phyloP scores from a whole-genome alignment of 2,329 filamentous ascomycete genomes.

The Escovopsis weberi region DNA sequence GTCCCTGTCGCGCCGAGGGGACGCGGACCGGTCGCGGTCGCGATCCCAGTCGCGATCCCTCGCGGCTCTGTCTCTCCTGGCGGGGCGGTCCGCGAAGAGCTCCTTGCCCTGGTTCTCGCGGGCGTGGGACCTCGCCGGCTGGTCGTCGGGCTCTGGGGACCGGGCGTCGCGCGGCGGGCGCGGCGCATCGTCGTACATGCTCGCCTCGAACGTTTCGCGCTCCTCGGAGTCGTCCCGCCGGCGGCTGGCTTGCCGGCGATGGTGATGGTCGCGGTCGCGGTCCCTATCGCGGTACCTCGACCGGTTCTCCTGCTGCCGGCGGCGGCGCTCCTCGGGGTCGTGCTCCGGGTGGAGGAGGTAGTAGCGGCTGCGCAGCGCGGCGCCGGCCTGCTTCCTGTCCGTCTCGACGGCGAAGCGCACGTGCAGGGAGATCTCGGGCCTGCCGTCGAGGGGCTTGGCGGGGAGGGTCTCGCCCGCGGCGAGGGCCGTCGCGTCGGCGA shows the following conservation, averaged over 20 bases:
- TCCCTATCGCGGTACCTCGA: slow-evolving; percentile 51
- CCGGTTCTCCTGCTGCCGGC: slow-evolving; percentile 39
- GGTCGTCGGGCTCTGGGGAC: slow-evolving; percentile 15
- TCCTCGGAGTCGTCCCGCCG: slow-evolving; percentile 32
- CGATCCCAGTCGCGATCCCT: too few relatives aligned
- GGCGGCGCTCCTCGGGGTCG: slow-evolving; percentile 61
- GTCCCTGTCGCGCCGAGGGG: slow-evolving; percentile 28
- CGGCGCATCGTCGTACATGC: slow-evolving; percentile 62
- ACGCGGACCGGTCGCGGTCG: slow-evolving; percentile 31
- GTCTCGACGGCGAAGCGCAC: slow-evolving; percentile 59
- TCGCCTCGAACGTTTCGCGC: slow-evolving; percentile 50
- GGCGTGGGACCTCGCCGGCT: slow-evolving; percentile 13
- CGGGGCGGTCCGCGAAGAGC: slow-evolving; percentile 38
- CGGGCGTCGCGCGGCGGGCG: slow-evolving; percentile 14
- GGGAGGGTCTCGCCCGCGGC: slow-evolving; percentile 49
- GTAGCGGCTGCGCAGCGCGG: slow-evolving; percentile 71
- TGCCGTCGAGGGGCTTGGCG: slow-evolving; percentile 53
- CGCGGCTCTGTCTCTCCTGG: slow-evolving; percentile 15
- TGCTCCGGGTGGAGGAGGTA: slow-evolving; percentile 86
- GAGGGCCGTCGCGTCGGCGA: slow-evolving; percentile 39
- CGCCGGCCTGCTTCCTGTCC: slow-evolving; percentile 69
- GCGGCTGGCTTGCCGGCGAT: slow-evolving; percentile 16
- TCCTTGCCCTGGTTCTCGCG: slow-evolving; percentile 40
- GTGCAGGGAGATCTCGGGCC: slow-evolving; percentile 54
- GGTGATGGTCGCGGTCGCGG: slow-evolving; percentile 11